Base-by-base conservation (phyloP, 768 basidiomycete genomes). In the Clavulina sp. region DNA sequence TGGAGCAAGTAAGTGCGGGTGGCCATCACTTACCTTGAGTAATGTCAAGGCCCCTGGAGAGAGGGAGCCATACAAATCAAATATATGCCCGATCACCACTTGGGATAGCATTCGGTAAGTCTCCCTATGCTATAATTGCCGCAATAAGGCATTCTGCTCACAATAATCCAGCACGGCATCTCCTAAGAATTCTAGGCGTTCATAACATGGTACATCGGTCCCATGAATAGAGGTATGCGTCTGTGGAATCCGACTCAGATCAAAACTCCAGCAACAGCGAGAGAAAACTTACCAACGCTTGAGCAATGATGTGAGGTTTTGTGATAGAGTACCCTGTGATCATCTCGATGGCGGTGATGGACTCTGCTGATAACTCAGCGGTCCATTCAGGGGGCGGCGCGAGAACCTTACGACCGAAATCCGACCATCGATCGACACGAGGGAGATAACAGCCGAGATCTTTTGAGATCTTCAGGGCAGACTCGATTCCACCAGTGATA, bases 111-210 rank as follows among this genome's bases (percentile, higher is more conserved):
- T 30, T 30, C 7, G 21, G 5, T 50, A 50, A 7, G 18, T 30
- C n/a, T 29, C 33, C 13, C 29, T 50, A n/a, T n/a, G 23, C 34
- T 30, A 1, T n/a, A 21, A 52, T 26, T 43, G 24, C 46, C 5
- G 2, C 19, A 46, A 28, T 13, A 43, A 67, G n/a, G n/a, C n/a
- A n/a, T n/a, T n/a, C n/a, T n/a, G n/a, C 83, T 51, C 59, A 88
- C 86, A 64, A 53, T 85, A 82, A 63, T 89, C 87, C 24, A 91
- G 72, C 48, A 91, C 75, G 1, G 83, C 84, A 65, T 91, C 87
- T 9, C 87, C 87, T 36, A 88, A 69, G 61, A 88, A 91, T 62
- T 88, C 85, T 32, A 89, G 70, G 52, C 82, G 70, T 59, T 86
- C 82, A 59, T 83, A 82, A 18, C 74, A 74, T 13, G 70, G 73